Percentiles rank a stretch among this genome's conserved stretches.
phyloP scores from a whole-genome alignment of 2,329 filamentous ascomycete genomes.

The Colletotrichum lini region DNA sequence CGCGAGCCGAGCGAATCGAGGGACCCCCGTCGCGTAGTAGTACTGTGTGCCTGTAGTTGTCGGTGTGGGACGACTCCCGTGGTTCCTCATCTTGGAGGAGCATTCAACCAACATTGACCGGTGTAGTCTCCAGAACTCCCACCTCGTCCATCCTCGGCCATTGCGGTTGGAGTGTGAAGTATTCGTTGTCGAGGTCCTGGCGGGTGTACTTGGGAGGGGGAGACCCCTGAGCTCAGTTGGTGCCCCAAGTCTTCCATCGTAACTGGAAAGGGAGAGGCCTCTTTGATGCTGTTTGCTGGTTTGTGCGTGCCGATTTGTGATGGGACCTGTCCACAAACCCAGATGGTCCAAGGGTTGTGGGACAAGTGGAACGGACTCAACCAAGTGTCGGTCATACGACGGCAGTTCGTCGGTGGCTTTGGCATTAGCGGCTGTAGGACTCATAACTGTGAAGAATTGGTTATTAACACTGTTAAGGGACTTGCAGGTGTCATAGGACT shows the following conservation, averaged over 20 bases:
- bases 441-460: neutral
- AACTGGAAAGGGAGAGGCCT: neutral
- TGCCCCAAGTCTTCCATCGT: neutral
- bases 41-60: too few relatives aligned
- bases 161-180: constrained; percentile 10
- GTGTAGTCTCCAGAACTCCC: too few relatives aligned
- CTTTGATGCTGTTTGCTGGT: neutral
- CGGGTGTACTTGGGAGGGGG: neutral
- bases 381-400: neutral
- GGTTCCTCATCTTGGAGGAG: too few relatives aligned
- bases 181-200: constrained; percentile 23
- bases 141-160: too few relatives aligned
- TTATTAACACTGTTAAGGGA: neutral
- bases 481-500: neutral
- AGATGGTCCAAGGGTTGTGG: neutral
- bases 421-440: neutral
- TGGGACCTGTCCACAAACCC: neutral
- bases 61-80: too few relatives aligned
- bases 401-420: neutral
- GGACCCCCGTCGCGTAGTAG: neutral
- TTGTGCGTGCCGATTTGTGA: neutral
- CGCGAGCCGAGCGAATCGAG: constrained; percentile 33
- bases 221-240: neutral
- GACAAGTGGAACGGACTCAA: neutral
- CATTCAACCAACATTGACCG: too few relatives aligned